Percentiles rank a stretch among this genome's conserved stretches.
phyloP scores from a whole-genome alignment of 176 grass and related monocot species.

The Paspalum notatum region DNA sequence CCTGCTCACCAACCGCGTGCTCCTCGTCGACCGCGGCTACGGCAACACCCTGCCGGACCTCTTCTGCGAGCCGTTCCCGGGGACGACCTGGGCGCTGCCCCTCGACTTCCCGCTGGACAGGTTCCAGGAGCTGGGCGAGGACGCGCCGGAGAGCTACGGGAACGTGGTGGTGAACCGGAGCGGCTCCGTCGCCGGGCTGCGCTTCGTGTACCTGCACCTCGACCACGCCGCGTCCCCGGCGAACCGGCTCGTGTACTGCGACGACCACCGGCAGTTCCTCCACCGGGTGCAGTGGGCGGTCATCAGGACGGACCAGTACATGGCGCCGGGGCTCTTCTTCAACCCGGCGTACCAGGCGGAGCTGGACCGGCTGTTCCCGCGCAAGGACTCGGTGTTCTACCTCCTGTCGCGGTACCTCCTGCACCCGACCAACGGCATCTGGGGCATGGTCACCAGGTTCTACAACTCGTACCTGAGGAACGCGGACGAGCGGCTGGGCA shows the following conservation, averaged over 20 bases:
- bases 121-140: conserved; percentile 24
- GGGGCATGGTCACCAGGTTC: conserved; percentile 67
- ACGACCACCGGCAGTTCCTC: conserved; percentile 49
- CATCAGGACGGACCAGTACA: conserved; percentile 63
- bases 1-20: conserved; percentile 64
- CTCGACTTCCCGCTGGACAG: conserved; percentile 42
- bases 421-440: conserved; percentile 59
- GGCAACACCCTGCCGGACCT: conserved; percentile 26
- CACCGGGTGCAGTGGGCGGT: conserved; percentile 52
- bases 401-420: conserved; percentile 55
- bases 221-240: conserved; percentile 27
- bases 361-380: conserved; percentile 49
- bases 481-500: conserved; percentile 46
- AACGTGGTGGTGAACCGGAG: conserved; percentile 31
- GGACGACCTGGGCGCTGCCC: conserved; percentile 43
- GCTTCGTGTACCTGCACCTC: conserved; percentile 53
- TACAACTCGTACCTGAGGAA: conserved; percentile 45
- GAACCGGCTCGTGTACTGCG: conserved; percentile 62
- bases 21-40: conserved; percentile 53
- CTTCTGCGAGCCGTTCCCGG: conserved; percentile 64
- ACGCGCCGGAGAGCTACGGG: conserved; percentile 53
- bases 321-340: conserved; percentile 57
- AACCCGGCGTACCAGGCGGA: conserved; percentile 50
- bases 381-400: conserved; percentile 60
- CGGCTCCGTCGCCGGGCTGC: background rate